Percentiles rank a stretch among this genome's conserved stretches.
These are phyloP conservation scores for Phytophthora ohioensis DNA, from an alignment of 352 stramenopile genomes.

Conservation along the genomic window DNA sequence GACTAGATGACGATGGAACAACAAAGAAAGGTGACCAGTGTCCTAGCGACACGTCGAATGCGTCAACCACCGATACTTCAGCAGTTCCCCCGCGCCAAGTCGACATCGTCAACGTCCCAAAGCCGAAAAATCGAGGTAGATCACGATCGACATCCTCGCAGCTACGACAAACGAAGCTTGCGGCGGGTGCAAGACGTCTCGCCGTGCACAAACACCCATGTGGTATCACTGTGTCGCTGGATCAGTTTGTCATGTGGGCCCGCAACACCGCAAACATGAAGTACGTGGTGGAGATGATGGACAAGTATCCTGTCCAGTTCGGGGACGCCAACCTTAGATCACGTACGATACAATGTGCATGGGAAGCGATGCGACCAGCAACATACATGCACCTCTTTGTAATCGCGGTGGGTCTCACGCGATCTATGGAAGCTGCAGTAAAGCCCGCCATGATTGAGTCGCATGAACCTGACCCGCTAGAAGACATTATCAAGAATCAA, in stretches of 20 bases:
- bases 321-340: slow-evolving; percentile 9
- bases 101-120: slow-evolving; percentile 14
- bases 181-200: neutral
- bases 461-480: neutral
- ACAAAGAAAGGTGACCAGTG: no score
- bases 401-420: no score
- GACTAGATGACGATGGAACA: no score
- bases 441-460: no score
- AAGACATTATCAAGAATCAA: neutral
- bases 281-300: slow-evolving; percentile 14
- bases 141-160: slow-evolving; percentile 4
- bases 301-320: slow-evolving; percentile 14
- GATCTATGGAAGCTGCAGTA: no score
- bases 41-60: no score
- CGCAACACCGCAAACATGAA: slow-evolving; percentile 15
- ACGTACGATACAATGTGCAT: slow-evolving; percentile 2
- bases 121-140: slow-evolving; percentile 4
- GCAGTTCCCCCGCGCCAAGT: slow-evolving; percentile 1
- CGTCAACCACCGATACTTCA: no score
- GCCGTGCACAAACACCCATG: slow-evolving; percentile 19
- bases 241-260: slow-evolving; percentile 6
- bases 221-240: slow-evolving; percentile 3
- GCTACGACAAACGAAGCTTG: slow-evolving; percentile 13
- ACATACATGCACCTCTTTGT: no score
- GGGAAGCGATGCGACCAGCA: slow-evolving; percentile 1